phyloP scores from a whole-genome alignment of 2,329 filamentous ascomycete species.

The Calonectria leucothoes region DNA sequence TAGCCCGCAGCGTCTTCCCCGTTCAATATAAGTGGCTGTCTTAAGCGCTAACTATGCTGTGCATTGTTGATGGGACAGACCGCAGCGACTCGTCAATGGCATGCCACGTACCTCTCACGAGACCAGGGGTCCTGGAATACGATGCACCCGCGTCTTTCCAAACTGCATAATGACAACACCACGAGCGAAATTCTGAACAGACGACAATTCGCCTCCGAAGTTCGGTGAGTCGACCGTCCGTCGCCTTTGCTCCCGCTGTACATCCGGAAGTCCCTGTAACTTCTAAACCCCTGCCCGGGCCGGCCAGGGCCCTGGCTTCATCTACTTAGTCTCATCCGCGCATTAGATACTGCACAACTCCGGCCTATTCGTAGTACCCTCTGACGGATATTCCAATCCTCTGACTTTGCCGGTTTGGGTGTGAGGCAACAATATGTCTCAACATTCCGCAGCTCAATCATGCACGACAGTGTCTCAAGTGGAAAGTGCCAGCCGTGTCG shows the following conservation, averaged over 20 bases:
- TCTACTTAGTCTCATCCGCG: not conserved
- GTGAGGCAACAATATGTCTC: constrained; percentile 11
- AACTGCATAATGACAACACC: constrained; percentile 27
- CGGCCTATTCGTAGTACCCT: not conserved
- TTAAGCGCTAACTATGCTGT: constrained; percentile 24
- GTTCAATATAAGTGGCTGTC: constrained; percentile 12
- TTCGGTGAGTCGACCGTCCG: constrained; percentile 9
- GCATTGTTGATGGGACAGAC: constrained; percentile 20
- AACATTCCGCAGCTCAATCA: constrained; percentile 2
- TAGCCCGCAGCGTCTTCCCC: not conserved
- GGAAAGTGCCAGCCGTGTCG: not conserved
- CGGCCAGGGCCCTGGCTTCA: not conserved
- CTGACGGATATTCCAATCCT: not conserved
- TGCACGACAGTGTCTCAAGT: not conserved
- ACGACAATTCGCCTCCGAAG: not conserved
- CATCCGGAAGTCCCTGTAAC: not conserved
- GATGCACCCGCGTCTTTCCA: constrained; percentile 32
- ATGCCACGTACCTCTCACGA: constrained; percentile 25
- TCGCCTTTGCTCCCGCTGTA: not conserved
- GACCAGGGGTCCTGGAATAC: constrained; percentile 37
- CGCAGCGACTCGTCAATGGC: constrained; percentile 24
- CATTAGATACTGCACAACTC: constrained; percentile 3
- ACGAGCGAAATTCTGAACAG: constrained; percentile 18
- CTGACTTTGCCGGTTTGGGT: constrained; percentile 12
- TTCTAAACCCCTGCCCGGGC: not conserved